Percentiles rank a stretch among this genome's conserved stretches.
Conservation (phyloP, 169 alveolate species). For the Fabrea salina region DNA sequence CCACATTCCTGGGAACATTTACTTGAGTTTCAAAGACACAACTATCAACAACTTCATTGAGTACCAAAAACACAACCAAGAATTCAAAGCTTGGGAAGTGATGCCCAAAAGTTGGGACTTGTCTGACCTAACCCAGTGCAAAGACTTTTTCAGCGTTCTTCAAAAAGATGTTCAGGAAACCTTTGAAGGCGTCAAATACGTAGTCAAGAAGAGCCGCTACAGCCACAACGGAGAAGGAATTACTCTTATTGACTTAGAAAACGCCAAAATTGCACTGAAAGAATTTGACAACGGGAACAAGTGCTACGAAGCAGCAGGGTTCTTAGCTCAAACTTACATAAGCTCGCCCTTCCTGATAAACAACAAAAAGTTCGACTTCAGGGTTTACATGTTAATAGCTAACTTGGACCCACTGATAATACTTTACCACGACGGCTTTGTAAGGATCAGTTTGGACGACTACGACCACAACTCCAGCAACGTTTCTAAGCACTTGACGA, state of each 20-base stretch:
- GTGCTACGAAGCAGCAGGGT: not conserved
- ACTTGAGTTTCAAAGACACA: constrained; percentile 16
- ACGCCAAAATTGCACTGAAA: not conserved
- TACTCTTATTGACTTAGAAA: not conserved
- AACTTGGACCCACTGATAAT: constrained; percentile 49
- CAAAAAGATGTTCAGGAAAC: not conserved
- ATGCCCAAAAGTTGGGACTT: constrained; percentile 21
- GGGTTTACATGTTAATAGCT: constrained; percentile 52
- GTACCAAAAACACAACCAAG: constrained; percentile 1
- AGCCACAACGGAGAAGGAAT: constrained; percentile 31
- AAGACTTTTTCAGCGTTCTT: not conserved
- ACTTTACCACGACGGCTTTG: constrained; percentile 48
- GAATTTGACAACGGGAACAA: constrained; percentile 13
- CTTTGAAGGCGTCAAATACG: not conserved
- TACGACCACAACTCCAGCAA: constrained; percentile 23
- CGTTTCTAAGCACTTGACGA: not conserved
- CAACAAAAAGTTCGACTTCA: constrained; percentile 57
- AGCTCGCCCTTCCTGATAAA: constrained; percentile 44
- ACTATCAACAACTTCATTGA: not conserved
- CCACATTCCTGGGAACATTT: constrained; percentile 38
- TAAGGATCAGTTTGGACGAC: constrained; percentile 10
- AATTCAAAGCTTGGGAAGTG: not conserved
- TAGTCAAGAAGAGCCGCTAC: not conserved
- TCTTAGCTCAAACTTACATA: constrained; percentile 45
- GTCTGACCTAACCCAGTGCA: not conserved